A percentile compares a stretch with the other conserved stretches of the same genome.
phyloP scores from a whole-genome alignment of 2,329 filamentous ascomycete species.

The Pseudonectria buxi region DNA sequence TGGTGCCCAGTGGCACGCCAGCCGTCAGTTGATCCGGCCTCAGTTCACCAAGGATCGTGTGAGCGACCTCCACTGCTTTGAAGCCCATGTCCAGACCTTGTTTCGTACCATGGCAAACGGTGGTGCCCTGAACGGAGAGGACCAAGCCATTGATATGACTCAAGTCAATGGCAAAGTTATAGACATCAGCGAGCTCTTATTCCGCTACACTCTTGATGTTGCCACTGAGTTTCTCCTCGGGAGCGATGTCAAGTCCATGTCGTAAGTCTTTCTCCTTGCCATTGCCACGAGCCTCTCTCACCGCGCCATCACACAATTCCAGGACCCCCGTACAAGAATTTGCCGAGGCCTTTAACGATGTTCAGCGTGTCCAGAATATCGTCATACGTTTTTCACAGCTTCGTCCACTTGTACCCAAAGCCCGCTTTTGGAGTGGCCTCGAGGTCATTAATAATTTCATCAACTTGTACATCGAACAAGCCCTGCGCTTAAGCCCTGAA shows the following conservation, averaged over 20 bases:
- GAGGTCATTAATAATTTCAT: conserved; percentile 69
- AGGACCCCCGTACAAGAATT: conserved; percentile 59
- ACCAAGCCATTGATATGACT: conserved; percentile 57
- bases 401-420: conserved; percentile 54
- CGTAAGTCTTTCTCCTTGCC: conserved; percentile 27
- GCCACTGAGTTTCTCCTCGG: conserved; percentile 84
- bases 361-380: conserved; percentile 67
- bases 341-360: conserved; percentile 73
- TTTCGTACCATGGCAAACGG: conserved; percentile 59
- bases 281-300: conserved; percentile 1
- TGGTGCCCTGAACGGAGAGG: conserved; percentile 49
- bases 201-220: conserved; percentile 77
- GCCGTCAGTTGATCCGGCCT: conserved; percentile 73
- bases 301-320: neutral
- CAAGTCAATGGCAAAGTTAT: conserved; percentile 54
- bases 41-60: conserved; percentile 84
- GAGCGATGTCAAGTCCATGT: conserved; percentile 59
- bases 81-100: conserved; percentile 69
- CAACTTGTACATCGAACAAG: conserved; percentile 67
- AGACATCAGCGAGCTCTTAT: conserved; percentile 72
- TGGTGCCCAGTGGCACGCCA: conserved; percentile 69
- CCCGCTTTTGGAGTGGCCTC: conserved; percentile 56
- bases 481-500: conserved; percentile 59
- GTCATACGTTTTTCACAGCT: conserved; percentile 60
- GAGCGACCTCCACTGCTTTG: conserved; percentile 74